Percentiles rank a stretch among this genome's conserved stretches.
Evolutionary conservation across 306 rosid species (phyloP).

Genomic region (Malus orientalis): DNA sequence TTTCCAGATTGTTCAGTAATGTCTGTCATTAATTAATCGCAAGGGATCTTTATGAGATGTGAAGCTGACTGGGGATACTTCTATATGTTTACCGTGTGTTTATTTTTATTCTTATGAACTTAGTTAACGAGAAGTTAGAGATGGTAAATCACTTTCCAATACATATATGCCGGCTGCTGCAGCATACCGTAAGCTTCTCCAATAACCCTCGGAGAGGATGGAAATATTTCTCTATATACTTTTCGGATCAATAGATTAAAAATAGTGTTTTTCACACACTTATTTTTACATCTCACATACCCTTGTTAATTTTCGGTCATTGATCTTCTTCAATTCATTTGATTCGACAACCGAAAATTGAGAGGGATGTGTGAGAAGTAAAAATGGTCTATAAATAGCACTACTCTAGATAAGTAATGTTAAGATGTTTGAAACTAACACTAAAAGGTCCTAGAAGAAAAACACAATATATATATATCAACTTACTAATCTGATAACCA

Average conservation of each 20-base stretch:
- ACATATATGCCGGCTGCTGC: neutral
- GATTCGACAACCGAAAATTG: too few relatives aligned
- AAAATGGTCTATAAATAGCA: too few relatives aligned
- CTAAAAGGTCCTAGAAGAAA: too few relatives aligned
- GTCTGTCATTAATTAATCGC: neutral
- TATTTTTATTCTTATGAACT: neutral
- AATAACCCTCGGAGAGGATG: neutral
- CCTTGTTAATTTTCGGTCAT: too few relatives aligned
- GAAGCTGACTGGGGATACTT: constrained; percentile 1
- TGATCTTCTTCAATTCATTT: too few relatives aligned
- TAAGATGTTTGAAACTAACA: neutral
- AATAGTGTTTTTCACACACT: neutral
- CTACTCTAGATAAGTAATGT: neutral
- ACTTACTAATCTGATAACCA: too few relatives aligned
- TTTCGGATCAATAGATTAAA: neutral
- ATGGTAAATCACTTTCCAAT: neutral
- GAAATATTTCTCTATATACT: neutral
- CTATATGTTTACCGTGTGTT: neutral
- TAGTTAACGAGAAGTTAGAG: neutral
- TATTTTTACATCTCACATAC: too few relatives aligned
- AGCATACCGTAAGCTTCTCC: neutral
- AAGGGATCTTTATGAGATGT: neutral
- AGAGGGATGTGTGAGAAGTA: too few relatives aligned
- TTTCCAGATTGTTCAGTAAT: neutral
- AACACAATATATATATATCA: too few relatives aligned